A percentile compares a stretch with the other conserved stretches of the same genome.
Evolutionary conservation across 2,329 filamentous ascomycete species (phyloP).

Genomic region (Curvularia verruculosa): DNA sequence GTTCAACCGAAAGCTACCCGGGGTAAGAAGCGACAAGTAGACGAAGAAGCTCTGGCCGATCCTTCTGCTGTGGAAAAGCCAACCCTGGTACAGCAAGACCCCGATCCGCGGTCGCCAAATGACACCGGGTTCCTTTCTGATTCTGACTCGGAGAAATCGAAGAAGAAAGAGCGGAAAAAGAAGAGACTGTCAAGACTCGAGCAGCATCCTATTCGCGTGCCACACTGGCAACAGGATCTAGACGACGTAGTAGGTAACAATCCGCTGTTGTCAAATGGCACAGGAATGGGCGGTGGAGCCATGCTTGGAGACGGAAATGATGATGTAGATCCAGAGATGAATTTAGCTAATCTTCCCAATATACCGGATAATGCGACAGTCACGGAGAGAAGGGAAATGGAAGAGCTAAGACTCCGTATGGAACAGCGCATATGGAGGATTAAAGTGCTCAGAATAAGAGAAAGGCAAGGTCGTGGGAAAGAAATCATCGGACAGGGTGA

Average conservation of each 20-base stretch:
- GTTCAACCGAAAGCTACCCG: background rate
- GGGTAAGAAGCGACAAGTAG: conserved; percentile 8
- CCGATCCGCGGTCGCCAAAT: conserved; percentile 9
- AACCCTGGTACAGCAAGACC: background rate
- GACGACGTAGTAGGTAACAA: background rate
- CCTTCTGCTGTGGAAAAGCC: background rate
- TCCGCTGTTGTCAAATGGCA: background rate
- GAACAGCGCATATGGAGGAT: conserved; percentile 14
- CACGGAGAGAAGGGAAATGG: conserved; percentile 5
- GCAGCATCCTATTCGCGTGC: conserved; percentile 1
- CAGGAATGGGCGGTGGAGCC: background rate
- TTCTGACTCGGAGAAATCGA: conserved; percentile 1
- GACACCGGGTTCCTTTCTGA: conserved; percentile 14
- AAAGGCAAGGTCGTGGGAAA: conserved; percentile 2
- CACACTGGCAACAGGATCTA: conserved; percentile 10
- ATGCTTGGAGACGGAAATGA: background rate
- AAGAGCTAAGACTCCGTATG: conserved; percentile 10
- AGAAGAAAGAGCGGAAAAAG: conserved; percentile 1
- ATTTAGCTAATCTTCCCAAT: background rate
- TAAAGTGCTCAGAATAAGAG: conserved; percentile 6
- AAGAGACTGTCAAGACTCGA: conserved; percentile 8
- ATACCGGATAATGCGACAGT: conserved; percentile 8
- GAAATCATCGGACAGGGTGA: background rate
- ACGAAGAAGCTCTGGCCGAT: background rate
- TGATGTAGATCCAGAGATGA: background rate